phyloP scores from a whole-genome alignment of 306 rosid species.

The Pyrus betulifolia region DNA sequence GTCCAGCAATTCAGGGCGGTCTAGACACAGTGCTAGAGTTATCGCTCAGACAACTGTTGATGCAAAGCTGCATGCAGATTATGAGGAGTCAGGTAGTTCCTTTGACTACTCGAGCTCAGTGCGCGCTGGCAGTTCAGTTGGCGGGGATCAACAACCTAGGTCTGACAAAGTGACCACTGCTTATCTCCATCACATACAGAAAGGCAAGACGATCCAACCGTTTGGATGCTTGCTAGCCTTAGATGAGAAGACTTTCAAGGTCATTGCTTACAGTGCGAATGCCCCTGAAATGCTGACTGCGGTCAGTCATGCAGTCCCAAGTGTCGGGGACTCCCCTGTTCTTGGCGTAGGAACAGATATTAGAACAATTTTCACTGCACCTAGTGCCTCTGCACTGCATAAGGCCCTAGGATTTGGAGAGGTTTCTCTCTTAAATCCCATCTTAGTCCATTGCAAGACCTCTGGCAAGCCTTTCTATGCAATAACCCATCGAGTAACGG shows the following conservation, averaged over 20 bases:
- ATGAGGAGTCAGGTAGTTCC: conserved; percentile 78
- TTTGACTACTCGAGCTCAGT: conserved; percentile 90
- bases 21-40: conserved; percentile 67
- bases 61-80: conserved; percentile 85
- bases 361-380: conserved; percentile 64
- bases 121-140: conserved; percentile 32
- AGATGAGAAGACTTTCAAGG: conserved; percentile 84
- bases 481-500: conserved; percentile 71
- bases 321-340: conserved; percentile 83
- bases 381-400: conserved; percentile 78
- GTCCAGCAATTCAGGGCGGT: conserved; percentile 67
- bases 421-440: conserved; percentile 87
- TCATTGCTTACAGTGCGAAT: conserved; percentile 88
- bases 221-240: conserved; percentile 87
- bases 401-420: conserved; percentile 87
- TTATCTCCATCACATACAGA: conserved; percentile 82
- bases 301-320: conserved; percentile 90
- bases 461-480: conserved; percentile 98
- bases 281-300: conserved; percentile 90
- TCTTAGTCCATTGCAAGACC: conserved; percentile 88
- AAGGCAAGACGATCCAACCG: conserved; percentile 83
- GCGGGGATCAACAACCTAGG: conserved; percentile 52
- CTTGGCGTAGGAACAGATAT: conserved; percentile 86
- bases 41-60: conserved; percentile 86
- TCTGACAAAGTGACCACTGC: conserved; percentile 76